These are phyloP conservation scores for Xylariaceae sp. DNA, from an alignment of 2,329 filamentous ascomycete species.

Conservation along the genomic window DNA sequence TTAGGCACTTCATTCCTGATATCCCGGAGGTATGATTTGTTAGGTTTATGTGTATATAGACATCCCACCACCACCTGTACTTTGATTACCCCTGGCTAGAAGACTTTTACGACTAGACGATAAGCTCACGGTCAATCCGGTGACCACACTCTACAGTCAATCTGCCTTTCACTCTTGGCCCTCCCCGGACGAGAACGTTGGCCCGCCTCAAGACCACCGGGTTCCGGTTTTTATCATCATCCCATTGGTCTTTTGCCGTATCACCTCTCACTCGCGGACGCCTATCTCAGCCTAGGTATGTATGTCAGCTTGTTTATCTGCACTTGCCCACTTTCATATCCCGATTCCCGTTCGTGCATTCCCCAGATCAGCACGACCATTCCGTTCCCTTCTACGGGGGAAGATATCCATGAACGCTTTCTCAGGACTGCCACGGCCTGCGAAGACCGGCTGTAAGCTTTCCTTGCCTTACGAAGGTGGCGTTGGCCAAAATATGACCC, in stretches of 20 bases:
- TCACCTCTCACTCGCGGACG: constrained; percentile 1
- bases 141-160: not conserved
- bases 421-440: too few species aligned
- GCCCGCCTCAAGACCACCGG: not conserved
- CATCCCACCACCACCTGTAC: too few species aligned
- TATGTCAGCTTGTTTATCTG: constrained; percentile 18
- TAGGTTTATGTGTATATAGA: too few species aligned
- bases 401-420: too few species aligned
- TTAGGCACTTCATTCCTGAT: too few species aligned
- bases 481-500: constrained; percentile 1
- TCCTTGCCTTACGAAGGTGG: constrained; percentile 2
- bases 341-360: constrained; percentile 11
- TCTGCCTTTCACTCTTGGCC: not conserved
- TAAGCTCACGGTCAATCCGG: not conserved
- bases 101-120: too few species aligned
- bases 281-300: constrained; percentile 21
- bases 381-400: constrained; percentile 1
- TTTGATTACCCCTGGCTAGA: too few species aligned
- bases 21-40: too few species aligned
- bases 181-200: not conserved
- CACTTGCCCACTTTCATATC: constrained; percentile 4
- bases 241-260: constrained; percentile 11
- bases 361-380: constrained; percentile 15
- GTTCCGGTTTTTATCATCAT: constrained; percentile 8
- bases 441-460: constrained; percentile 4